These are phyloP conservation scores for Dioszegia crocea DNA, from an alignment of 768 basidiomycete genomes.

Conservation along the genomic window DNA sequence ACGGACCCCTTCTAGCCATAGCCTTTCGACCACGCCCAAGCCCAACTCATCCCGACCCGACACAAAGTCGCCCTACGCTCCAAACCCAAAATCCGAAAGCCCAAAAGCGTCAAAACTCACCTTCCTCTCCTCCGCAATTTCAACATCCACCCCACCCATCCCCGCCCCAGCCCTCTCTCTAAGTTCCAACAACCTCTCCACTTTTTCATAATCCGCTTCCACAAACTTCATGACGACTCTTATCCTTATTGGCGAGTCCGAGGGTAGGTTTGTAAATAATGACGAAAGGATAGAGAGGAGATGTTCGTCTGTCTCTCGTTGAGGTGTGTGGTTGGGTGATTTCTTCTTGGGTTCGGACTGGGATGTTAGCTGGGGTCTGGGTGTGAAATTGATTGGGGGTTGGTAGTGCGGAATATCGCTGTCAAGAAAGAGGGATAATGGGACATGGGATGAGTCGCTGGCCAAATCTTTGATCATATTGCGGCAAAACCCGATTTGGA, in stretches of 20 bases:
- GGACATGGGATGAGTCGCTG: no score
- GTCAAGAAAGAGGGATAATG: no score
- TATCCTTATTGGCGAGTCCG: slow-evolving; percentile 75
- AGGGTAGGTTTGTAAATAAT: slow-evolving; percentile 79
- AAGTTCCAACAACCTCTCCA: slow-evolving; percentile 85
- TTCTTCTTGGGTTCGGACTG: slow-evolving; percentile 58
- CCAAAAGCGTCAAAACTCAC: slow-evolving; percentile 48
- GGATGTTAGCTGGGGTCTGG: neutral
- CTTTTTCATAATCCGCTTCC: slow-evolving; percentile 85
- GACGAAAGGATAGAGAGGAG: slow-evolving; percentile 87
- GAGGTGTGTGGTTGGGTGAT: slow-evolving; percentile 57
- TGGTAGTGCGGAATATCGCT: no score
- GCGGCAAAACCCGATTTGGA: no score
- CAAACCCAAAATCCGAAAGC: neutral
- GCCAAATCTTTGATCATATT: no score
- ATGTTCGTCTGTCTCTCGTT: slow-evolving; percentile 74
- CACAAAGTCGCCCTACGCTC: no score
- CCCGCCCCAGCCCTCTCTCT: slow-evolving; percentile 66
- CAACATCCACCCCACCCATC: slow-evolving; percentile 61
- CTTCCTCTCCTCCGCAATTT: slow-evolving; percentile 67
- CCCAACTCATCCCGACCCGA: neutral
- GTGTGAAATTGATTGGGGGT: neutral
- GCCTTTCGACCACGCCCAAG: no score
- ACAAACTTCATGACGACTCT: slow-evolving; percentile 90
- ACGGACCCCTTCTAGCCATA: no score